A percentile compares a stretch with the other conserved stretches of the same genome.
Conservation (phyloP, 75 land plant genomes). For the Isoetes taiwanensis region DNA sequence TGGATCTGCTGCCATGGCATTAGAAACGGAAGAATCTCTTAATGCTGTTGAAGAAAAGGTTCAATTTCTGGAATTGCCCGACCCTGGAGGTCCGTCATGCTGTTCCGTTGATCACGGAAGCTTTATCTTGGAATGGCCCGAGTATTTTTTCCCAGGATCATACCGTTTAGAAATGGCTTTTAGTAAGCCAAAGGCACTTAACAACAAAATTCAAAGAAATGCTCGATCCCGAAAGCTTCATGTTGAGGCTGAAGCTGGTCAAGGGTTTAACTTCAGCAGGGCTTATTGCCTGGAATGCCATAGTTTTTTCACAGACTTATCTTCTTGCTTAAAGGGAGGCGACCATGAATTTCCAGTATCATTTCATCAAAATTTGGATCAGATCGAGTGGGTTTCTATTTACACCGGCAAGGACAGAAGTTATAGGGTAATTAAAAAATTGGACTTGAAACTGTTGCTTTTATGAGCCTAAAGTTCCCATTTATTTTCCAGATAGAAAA, state of each 20-base stretch:
- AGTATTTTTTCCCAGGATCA: not conserved
- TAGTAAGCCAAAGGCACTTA: too few species aligned
- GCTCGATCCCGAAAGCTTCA: not conserved
- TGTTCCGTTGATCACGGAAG: conserved; percentile 5
- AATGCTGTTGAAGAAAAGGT: too few species aligned
- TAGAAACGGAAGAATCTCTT: too few species aligned
- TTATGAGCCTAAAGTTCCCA: not conserved
- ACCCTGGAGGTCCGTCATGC: too few species aligned
- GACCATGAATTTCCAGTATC: too few species aligned
- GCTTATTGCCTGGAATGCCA: not conserved
- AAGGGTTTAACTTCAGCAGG: not conserved
- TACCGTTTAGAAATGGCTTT: conserved; percentile 1
- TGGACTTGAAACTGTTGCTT: not conserved
- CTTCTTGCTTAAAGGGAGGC: too few species aligned
- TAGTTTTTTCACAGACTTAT: not conserved
- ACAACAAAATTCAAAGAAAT: too few species aligned
- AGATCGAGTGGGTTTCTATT: conserved; percentile 9
- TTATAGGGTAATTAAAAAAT: conserved; percentile 4
- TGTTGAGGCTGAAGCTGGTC: not conserved
- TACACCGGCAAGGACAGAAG: not conserved
- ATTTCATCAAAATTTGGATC: not conserved
- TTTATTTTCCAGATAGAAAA: conserved; percentile 3
- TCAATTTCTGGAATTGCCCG: too few species aligned
- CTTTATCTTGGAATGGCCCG: not conserved
- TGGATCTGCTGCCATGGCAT: too few species aligned